Evolutionary conservation across 2,329 filamentous ascomycete genomes (phyloP), one percentile per base, ranked within the genome.

Genomic region (Venturia nashicola): DNA sequence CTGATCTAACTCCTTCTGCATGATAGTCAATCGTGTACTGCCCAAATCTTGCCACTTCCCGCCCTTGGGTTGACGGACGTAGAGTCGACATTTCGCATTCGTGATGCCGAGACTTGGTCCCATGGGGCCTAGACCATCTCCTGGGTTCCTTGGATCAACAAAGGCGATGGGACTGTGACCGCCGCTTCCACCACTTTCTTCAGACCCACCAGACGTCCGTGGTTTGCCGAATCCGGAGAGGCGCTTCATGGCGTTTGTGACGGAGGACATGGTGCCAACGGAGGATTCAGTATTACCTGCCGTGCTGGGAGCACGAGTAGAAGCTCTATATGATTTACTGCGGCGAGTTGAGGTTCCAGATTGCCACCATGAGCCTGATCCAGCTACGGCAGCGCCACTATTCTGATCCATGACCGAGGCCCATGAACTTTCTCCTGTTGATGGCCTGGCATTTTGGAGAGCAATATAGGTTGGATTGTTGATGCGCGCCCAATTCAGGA

Each of bases 391-490:
- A 23, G 16, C 27, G 39, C 62, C 43, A 68, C 80, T 80, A 32
- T 79, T 76, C 16, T 77, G 78, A 62, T 82, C 81, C 71, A 84
- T 80, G 66, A 72, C 76, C 68, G 77, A 83, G 72, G 69, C 80
- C 79, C 69, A 81, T 72, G 65, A 78, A 66, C 72, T 74, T 70
- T 68, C 76, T 68, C 70, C 81, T 61, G 79, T 68, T 72, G 79
- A 76, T 79, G 86, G 67, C 80, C 90, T 78, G 81, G 95, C 77
- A 78, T 89, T 81, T 80, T 90, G 83, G 79, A 91, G 68, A 74
- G 87, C 72, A 79, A 89, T 91, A 76, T 93, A 97, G 63, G 91
- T 93, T 62, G 91, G 88, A 72, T 97, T 97, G 76, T 96, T 90
- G 72, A 96, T 89, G 59, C 94, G 88, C 23, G 92, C 87, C 66